These are phyloP conservation scores for Mycena sanguinolenta DNA, from an alignment of 768 basidiomycete genomes.

Conservation along the genomic window DNA sequence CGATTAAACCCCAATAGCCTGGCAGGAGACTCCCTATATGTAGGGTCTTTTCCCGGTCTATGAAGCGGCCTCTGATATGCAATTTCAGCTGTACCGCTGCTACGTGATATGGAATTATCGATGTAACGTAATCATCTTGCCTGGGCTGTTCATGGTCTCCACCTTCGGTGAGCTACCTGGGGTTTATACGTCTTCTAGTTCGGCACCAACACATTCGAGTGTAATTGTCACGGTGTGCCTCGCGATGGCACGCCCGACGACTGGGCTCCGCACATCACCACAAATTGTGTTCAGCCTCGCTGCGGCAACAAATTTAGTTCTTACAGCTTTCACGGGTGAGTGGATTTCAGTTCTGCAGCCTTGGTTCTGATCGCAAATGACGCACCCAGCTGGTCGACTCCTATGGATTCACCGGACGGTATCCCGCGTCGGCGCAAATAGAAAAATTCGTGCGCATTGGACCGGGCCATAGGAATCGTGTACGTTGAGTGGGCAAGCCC, in stretches of 20 bases:
- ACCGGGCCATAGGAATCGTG: slow-evolving; percentile 1
- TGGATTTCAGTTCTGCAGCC: not conserved
- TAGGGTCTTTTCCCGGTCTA: not conserved
- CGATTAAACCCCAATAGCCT: not conserved
- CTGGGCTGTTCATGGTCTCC: not conserved
- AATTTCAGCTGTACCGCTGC: slow-evolving; percentile 5
- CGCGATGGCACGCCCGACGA: not conserved
- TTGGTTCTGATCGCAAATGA: not conserved
- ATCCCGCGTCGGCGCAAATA: not conserved
- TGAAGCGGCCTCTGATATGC: not conserved
- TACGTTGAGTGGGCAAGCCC: not conserved
- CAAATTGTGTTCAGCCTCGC: not conserved
- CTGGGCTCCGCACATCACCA: too few relatives aligned
- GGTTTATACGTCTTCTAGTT: not conserved
- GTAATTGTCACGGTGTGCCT: not conserved
- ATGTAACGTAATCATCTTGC: not conserved
- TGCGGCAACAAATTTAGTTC: not conserved
- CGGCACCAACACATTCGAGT: not conserved
- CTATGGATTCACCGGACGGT: not conserved
- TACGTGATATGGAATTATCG: slow-evolving; percentile 11
- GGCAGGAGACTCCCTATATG: not conserved
- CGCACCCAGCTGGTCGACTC: slow-evolving; percentile 2
- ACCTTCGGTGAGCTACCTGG: not conserved
- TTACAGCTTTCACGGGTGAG: slow-evolving; percentile 9
- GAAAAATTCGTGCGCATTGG: not conserved